phyloP scores from a whole-genome alignment of 306 rosid genomes.

The Lagenaria siceraria region DNA sequence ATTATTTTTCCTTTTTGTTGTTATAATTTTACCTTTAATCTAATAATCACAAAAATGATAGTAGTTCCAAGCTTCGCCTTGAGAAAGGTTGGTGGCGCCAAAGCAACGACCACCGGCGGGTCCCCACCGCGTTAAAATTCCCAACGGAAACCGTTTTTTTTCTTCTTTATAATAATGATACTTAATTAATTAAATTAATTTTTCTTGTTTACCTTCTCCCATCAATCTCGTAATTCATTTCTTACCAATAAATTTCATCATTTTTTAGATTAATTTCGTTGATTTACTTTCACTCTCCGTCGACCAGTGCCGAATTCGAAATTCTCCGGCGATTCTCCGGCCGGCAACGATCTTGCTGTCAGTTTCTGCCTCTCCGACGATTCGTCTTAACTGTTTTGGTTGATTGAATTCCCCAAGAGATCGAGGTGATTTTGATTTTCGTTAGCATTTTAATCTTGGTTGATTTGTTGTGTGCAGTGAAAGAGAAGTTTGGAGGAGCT shows the following conservation, averaged over 20 bases:
- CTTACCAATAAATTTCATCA: background rate
- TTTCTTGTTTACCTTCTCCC: background rate
- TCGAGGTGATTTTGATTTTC: background rate
- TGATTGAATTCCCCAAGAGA: background rate
- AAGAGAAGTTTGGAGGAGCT: background rate
- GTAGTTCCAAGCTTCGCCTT: background rate
- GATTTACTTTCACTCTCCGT: background rate
- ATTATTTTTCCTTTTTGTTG: no score
- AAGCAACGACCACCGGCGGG: slow-evolving; percentile 9
- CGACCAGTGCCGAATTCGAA: background rate
- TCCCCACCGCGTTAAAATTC: slow-evolving; percentile 8
- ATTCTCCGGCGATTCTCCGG: background rate
- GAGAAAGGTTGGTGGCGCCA: slow-evolving; percentile 7
- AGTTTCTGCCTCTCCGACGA: background rate
- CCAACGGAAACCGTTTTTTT: slow-evolving; percentile 9
- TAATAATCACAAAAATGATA: background rate
- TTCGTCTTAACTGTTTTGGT: background rate
- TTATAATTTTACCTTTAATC: background rate
- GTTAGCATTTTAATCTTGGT: background rate
- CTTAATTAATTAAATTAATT: background rate
- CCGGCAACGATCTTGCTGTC: background rate
- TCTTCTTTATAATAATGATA: background rate
- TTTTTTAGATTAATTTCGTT: background rate
- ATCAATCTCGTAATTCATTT: background rate
- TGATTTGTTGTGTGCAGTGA: background rate